Evolutionary conservation across 345 rosid genomes (phyloP), one percentile per base, ranked within the genome.

Genomic region (Streptanthus diversifolius): DNA sequence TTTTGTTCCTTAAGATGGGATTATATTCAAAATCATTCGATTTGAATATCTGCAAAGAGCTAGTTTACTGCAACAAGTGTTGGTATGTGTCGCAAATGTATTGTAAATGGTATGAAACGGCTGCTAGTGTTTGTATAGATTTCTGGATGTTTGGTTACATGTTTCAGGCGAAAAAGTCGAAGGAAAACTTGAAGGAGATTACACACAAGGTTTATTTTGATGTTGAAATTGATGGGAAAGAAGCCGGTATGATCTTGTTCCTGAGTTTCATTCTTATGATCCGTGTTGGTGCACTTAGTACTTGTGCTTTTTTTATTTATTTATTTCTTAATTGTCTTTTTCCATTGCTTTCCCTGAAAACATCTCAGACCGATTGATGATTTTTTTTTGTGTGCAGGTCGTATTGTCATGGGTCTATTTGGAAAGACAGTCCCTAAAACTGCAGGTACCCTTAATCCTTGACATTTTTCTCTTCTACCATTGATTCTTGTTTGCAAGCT

Each of bases 381-480:
- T 18, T 7, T 47, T 19, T n/a, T n/a, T n/a, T n/a, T n/a, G n/a
- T 52, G 17, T 55, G 3, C 80, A 95, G 99, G 99, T 75, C 97
- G 98, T 18, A 44, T 95, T 69, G 91, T 86, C 40, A 85, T 95
- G 76, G 99, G 97, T 79, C 89, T 95, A 66, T 95, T 67, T 74
- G 98, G 99, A 5, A 92, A 95, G 81, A 59, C 98, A 11, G 99
- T 95, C 58, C 99, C 99, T 18, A 92, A 92, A 81, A 95, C 99
- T 39, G 80, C 85, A 76, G 98, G 97, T 93, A 81, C 63, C 68
- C 48, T 14, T 49, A 35, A 79, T 52, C 36, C 29, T n/a, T 43
- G 29, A 57, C 8, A 3, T 22, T 40, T 13, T 51, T 17, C 35
- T 64, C 17, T 14, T 11, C 7, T 19, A 25, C 47, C 1, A 7